Evolutionary conservation across 2,329 filamentous ascomycete genomes (phyloP), one percentile per base, ranked within the genome.

Genomic region (Blastomyces emzantsi): DNA sequence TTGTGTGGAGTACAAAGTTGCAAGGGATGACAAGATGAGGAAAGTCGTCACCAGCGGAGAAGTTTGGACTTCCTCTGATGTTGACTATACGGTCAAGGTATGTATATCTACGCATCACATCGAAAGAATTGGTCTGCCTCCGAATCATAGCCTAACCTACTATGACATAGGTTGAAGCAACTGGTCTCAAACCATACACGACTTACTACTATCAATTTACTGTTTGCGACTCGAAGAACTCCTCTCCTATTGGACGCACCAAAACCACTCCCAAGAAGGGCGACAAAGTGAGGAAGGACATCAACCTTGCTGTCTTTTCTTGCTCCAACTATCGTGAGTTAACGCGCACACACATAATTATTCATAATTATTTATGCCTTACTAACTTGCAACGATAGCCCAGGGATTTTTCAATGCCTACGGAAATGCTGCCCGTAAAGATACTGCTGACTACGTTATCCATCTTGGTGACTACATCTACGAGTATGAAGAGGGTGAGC

Each of bases 81-180:
- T 91, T 57, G 88, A 91, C 71, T 91, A 87, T 71, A 91, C 88
- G 0, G 78, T 90, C 64, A 90, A 90, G 79, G 84, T 85, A 71
- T 57, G 22, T 39, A 55, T 56, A 30, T 30, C 28, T 30, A 58
- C 62, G 17, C 66, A 66, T 22, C 73, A 63, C 65, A 36, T 19
- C 17, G 11, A 52, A 28, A 11, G 2, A 63, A 39, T 33, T 63
- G 4, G 1, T 61, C 41, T 41, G 17, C 17, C 33, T 7, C 17
- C 13, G 17, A 57, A 17, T 33, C n/a, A 25, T 28, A 52, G 22
- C 30, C 49, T 45, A 33, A 57, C 30, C 15, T 41, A 5, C 6
- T 17, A 5, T 25, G 2, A 11, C 22, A 15, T 62, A 86, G 80
- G 82, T 89, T n/a, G 87, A 90, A 72, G 87, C 87, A 0, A 81